Evolutionary conservation across 2,329 filamentous ascomycete genomes (phyloP), one percentile per base, ranked within the genome.

Genomic region (Metarhizium guizhouense): DNA sequence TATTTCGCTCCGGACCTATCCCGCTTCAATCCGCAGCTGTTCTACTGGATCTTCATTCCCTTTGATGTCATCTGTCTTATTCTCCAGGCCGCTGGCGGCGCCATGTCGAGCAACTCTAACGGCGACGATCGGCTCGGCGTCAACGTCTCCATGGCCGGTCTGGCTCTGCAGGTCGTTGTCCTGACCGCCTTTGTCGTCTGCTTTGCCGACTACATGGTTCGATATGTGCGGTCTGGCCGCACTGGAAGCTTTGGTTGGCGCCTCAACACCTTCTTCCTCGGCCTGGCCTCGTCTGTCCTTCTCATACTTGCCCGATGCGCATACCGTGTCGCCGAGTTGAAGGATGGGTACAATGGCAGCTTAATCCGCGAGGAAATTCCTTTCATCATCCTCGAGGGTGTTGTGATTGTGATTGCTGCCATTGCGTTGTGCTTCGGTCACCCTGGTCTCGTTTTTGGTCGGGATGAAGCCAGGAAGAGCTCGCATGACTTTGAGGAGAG

Each of bases 271-370:
- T 87, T 86, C 66, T 70, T 84, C 50, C 56, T 65, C n/a, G 80
- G 77, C 47, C 70, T 86, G 30, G 64, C 70, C 0, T 62, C 79
- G 8, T 75, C 84, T 10, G 82, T 83, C 36, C 50, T 85, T 6
- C 74, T 80, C 49, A 82, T 88, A 62, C 76, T 87, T 50, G 75
- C 80, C 29, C 76, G 86, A 48, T 86, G 81, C 62, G 75, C 80
- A 53, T 88, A 82, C 67, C 80, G 86, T 57, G 81, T 87, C 40
- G 80, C 79, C 5, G 86, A 89, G 74, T 71, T 89, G 54, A 78
- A 76, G 58, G 76, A 84, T 38, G 85, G 85, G 4, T 88, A 84
- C 72, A 45, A 64, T 29, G 83, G 82, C 1, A 64, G 71, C 1
- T 67, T 86, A 58, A 81, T 86, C 54, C 68, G 67, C 55, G 69